A percentile compares a stretch with the other conserved stretches of the same genome.
Conservation (phyloP, 2,329 filamentous ascomycete species). For the Talaromyces piceae region DNA sequence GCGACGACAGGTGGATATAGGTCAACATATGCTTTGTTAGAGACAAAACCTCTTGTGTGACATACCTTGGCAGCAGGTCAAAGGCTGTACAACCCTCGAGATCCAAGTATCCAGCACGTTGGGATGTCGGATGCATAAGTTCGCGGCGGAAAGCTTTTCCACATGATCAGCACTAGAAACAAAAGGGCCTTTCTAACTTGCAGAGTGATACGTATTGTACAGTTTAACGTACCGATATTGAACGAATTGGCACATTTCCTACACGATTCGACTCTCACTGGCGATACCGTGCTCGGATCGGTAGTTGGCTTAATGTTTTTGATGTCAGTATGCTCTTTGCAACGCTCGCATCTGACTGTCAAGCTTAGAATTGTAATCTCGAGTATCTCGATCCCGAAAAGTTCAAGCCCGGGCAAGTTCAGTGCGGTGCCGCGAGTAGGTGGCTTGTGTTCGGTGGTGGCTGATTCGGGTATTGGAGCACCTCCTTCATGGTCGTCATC, state of each 20-base stretch:
- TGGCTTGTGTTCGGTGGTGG: conserved; percentile 28
- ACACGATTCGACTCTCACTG: conserved; percentile 43
- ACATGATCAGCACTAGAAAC: conserved; percentile 1
- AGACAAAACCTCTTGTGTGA: not conserved
- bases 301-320: conserved; percentile 54
- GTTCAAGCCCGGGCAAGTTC: conserved; percentile 68
- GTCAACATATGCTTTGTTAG: not conserved
- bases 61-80: conserved; percentile 65
- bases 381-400: conserved; percentile 69
- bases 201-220: not conserved
- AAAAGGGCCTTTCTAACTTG: not conserved
- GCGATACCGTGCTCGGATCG: conserved; percentile 30
- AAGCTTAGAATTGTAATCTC: conserved; percentile 61
- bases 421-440: conserved; percentile 66
- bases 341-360: conserved; percentile 69
- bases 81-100: conserved; percentile 64
- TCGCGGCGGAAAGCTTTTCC: conserved; percentile 53
- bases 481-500: conserved; percentile 39
- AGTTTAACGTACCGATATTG: conserved; percentile 33
- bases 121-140: conserved; percentile 64
- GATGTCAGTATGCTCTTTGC: conserved; percentile 65
- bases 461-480: conserved; percentile 19
- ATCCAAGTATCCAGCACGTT: conserved; percentile 72
- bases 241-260: conserved; percentile 48
- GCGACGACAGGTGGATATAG: conserved; percentile 1